Conservation (phyloP, 2,329 filamentous ascomycete species). For the Colletotrichum sp. region DNA sequence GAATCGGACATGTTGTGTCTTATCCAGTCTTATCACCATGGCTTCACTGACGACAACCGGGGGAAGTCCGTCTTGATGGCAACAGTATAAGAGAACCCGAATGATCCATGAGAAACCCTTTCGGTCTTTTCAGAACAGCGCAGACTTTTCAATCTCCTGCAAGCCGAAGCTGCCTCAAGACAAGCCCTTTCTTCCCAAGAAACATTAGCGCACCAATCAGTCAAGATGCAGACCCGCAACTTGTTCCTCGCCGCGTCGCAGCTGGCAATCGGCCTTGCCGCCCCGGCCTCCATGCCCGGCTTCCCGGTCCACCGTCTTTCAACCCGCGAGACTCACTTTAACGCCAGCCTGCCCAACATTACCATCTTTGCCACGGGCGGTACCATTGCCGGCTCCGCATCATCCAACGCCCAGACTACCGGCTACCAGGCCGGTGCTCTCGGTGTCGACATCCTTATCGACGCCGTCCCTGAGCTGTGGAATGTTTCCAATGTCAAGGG, state of each 20-base stretch:
- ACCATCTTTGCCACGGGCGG: slow-evolving; percentile 64
- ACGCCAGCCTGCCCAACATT: slow-evolving; percentile 57
- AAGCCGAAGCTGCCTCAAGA: neutral
- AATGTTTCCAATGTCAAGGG: slow-evolving; percentile 60
- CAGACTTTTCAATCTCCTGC: neutral
- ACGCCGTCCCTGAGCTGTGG: slow-evolving; percentile 58
- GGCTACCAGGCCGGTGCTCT: slow-evolving; percentile 48
- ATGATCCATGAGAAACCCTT: neutral
- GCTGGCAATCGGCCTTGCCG: slow-evolving; percentile 11
- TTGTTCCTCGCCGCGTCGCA: slow-evolving; percentile 4
- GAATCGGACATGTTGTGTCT: neutral
- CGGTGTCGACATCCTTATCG: slow-evolving; percentile 55
- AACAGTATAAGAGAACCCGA: neutral
- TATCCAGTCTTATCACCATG: neutral
- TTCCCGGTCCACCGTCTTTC: slow-evolving; percentile 7
- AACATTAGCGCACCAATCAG: neutral
- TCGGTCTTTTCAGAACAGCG: neutral
- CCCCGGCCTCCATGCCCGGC: neutral
- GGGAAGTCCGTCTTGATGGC: neutral
- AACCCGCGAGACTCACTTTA: slow-evolving; percentile 26
- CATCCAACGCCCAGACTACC: slow-evolving; percentile 50
- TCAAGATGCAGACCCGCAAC: slow-evolving; percentile 4
- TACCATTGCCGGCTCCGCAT: slow-evolving; percentile 61
- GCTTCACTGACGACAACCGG: neutral
- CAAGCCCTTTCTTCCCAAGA: neutral